Conservation (phyloP, 495 filamentous ascomycete species). For the Penicillium fimorum region DNA sequence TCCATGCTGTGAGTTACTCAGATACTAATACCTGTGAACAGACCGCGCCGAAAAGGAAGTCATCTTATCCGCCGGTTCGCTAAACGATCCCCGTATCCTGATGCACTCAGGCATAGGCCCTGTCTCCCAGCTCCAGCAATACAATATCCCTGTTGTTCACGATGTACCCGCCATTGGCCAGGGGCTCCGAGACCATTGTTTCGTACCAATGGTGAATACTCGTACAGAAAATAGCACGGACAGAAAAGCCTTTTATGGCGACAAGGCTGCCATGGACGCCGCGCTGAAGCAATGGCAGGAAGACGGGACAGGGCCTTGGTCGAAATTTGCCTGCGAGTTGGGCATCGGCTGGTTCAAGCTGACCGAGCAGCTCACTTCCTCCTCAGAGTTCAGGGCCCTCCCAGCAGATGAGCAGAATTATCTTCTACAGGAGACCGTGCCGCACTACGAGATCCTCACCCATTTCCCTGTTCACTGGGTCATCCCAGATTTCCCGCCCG, state of each 20-base stretch:
- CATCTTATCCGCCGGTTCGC: conserved; percentile 45
- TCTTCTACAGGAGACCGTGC: conserved; percentile 41
- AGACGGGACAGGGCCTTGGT: conserved; percentile 46
- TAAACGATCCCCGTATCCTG: conserved; percentile 46
- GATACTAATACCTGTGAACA: not conserved
- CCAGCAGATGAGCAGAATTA: conserved; percentile 35
- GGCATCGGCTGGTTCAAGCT: conserved; percentile 55
- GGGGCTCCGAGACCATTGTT: conserved; percentile 29
- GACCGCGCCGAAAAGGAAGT: conserved; percentile 39
- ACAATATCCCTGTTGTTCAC: conserved; percentile 27
- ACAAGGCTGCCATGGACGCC: conserved; percentile 31
- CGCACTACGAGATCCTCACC: conserved; percentile 42
- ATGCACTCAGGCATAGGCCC: conserved; percentile 48
- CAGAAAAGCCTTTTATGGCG: conserved; percentile 25
- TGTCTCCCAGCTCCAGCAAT: conserved; percentile 16
- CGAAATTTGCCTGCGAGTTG: conserved; percentile 37
- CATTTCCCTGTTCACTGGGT: conserved; percentile 30
- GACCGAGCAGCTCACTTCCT: conserved; percentile 29
- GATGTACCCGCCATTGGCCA: conserved; percentile 32
- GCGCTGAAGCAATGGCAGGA: conserved; percentile 47
- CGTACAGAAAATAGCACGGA: conserved; percentile 25
- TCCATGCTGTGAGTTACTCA: not conserved
- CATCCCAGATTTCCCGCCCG: conserved; percentile 26
- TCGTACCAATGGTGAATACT: conserved; percentile 21
- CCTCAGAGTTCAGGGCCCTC: conserved; percentile 42